Evolutionary conservation across 768 basidiomycete genomes (phyloP), one percentile per base, ranked within the genome.

Genomic region (Sporobolomyces roseus): DNA sequence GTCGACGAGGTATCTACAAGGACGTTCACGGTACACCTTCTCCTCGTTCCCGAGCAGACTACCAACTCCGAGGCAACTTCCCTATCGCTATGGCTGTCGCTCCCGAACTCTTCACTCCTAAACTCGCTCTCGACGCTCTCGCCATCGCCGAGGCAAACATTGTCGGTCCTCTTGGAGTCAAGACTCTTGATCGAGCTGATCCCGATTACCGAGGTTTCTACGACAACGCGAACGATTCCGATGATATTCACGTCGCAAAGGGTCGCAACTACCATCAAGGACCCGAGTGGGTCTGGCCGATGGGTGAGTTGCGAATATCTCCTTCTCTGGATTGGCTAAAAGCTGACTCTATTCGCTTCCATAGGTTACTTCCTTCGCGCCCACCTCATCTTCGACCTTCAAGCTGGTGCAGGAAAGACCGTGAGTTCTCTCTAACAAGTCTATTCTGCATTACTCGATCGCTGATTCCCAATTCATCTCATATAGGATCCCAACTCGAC

Each of bases 41-140:
- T 54, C 89, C 87, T 14, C 84, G 91, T 63, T 90, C 94, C 79
- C 56, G 65, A 5, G 90, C 92, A 8, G 93, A 99, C 79, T 99
- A 98, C 78, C 96, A 98, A 79, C 74, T 77, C 2, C 70, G 76
- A 25, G 63, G 65, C 46, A 74, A 75, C 63, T 72, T 72, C 72
- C 88, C 93, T 6, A 88, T 97, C 66, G 91, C 96, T 0, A 97
- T 98, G 93, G 84, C 88, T 3, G 93, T 98, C 51, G 96, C 96
- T 2, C 94, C 94, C 13, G 96, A 98, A 78, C 79, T 99, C 52
- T 99, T 98, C 79, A 84, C 91, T 61, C 84, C 85, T 13, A 78
- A 83, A 59, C 88, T 89, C 77, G 96, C 91, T 0, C 81, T 97
- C 25, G 84, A 81, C 6, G 90, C 92, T 0, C 81, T 98, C 43